A percentile compares a stretch with the other conserved stretches of the same genome.
Evolutionary conservation across 176 grass and related monocot genomes (phyloP).

Genomic region (Typha latifolia): DNA sequence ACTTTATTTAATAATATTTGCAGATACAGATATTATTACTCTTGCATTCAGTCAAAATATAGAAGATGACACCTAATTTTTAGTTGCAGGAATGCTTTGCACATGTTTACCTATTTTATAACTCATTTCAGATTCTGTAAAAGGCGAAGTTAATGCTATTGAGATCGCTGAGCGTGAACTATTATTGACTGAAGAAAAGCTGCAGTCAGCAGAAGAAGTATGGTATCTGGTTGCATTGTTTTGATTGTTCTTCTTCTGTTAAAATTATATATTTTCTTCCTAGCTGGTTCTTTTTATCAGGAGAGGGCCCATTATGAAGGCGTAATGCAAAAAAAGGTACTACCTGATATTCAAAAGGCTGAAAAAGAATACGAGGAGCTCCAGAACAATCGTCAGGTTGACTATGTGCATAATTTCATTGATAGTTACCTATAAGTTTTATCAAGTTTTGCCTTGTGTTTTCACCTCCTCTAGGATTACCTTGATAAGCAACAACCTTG

Average conservation of each 20-base stretch:
- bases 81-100: neutral
- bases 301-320: slow-evolving; percentile 64
- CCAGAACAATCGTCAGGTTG: slow-evolving; percentile 62
- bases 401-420: neutral
- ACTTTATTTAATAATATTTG: neutral
- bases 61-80: neutral
- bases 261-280: neutral
- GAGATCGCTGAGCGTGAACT: slow-evolving; percentile 43
- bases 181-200: slow-evolving; percentile 38
- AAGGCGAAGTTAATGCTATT: slow-evolving; percentile 35
- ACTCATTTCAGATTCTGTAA: slow-evolving; percentile 40
- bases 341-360: slow-evolving; percentile 61
- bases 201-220: slow-evolving; percentile 55
- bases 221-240: slow-evolving; percentile 1
- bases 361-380: slow-evolving; percentile 47
- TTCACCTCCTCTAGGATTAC: neutral
- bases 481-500: neutral
- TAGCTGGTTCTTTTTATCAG: slow-evolving; percentile 24
- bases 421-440: neutral
- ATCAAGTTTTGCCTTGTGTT: neutral
- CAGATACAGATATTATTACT: neutral
- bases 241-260: neutral
- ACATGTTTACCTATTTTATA: neutral
- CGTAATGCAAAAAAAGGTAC: slow-evolving; percentile 69
- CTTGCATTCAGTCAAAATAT: too few relatives aligned